A percentile compares a stretch with the other conserved stretches of the same genome.
These are phyloP conservation scores for Lactarius hengduanensis DNA, from an alignment of 768 basidiomycete genomes.

Conservation along the genomic window DNA sequence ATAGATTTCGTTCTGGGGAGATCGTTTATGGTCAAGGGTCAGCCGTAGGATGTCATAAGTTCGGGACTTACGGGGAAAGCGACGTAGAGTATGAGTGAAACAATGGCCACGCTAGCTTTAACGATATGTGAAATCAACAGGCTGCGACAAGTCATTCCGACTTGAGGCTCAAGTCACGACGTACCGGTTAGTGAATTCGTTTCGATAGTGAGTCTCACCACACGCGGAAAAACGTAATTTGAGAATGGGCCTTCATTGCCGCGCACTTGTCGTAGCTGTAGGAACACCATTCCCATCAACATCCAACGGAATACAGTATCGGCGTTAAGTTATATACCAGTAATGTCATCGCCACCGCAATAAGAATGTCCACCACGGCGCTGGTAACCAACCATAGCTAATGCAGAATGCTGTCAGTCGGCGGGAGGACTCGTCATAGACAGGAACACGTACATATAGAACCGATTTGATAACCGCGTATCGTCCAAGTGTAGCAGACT, in stretches of 20 bases:
- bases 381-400: constrained; percentile 20
- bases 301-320: no score
- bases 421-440: no score
- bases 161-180: neutral
- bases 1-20: constrained; percentile 1
- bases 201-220: constrained; percentile 32
- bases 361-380: constrained; percentile 16
- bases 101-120: neutral
- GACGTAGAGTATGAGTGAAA: constrained; percentile 1
- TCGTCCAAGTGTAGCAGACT: constrained; percentile 10
- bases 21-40: neutral
- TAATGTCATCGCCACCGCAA: constrained; percentile 14
- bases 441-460: neutral
- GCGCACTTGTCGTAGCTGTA: constrained; percentile 2
- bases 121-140: neutral
- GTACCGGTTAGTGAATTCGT: constrained; percentile 29
- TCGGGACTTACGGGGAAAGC: neutral
- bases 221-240: constrained; percentile 25
- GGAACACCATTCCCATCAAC: neutral
- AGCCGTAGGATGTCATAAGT: neutral
- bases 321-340: constrained; percentile 1
- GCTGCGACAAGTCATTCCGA: neutral
- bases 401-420: neutral
- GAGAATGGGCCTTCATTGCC: constrained; percentile 9
- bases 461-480: neutral